These are phyloP conservation scores for Amphibolis antarctica DNA, from an alignment of 106 monocot species.

Conservation along the genomic window DNA sequence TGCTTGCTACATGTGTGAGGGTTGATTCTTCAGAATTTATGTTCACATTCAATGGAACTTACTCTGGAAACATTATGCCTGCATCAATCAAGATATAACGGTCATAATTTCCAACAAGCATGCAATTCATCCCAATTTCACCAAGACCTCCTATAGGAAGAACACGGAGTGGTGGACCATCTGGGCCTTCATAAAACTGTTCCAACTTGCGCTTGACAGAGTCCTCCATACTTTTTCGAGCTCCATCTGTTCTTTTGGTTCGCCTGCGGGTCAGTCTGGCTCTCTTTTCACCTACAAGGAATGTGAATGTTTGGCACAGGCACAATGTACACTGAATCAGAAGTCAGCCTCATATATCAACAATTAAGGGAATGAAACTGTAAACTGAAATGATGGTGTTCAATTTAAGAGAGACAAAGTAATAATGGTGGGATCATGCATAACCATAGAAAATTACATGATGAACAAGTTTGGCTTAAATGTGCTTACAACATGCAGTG, in stretches of 20 bases:
- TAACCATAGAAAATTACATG: too few species aligned
- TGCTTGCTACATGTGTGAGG: too few species aligned
- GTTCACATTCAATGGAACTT: constrained; percentile 15
- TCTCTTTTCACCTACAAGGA: constrained; percentile 31
- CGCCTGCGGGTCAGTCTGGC: constrained; percentile 40
- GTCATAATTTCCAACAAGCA: constrained; percentile 96
- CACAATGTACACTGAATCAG: too few species aligned
- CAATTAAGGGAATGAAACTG: too few species aligned
- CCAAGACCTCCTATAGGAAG: constrained; percentile 97
- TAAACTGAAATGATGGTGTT: too few species aligned
- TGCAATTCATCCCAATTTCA: constrained; percentile 99
- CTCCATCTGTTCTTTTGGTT: constrained; percentile 58
- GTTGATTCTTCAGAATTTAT: too few species aligned
- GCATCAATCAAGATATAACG: constrained; percentile 96
- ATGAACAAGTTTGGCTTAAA: too few species aligned
- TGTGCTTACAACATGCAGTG: too few species aligned
- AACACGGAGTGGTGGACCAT: constrained; percentile 90
- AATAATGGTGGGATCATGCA: too few species aligned
- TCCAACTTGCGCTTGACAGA: constrained; percentile 91
- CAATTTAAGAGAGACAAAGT: too few species aligned
- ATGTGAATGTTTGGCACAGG: too few species aligned
- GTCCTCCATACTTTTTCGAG: constrained; percentile 87
- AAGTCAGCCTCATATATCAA: too few species aligned
- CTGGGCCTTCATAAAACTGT: constrained; percentile 87
- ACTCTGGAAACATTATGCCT: constrained; percentile 99